Evolutionary conservation across 1,284 basidiomycete species (phyloP), one percentile per base, ranked within the genome.

Genomic region (Trametes pubescens): DNA sequence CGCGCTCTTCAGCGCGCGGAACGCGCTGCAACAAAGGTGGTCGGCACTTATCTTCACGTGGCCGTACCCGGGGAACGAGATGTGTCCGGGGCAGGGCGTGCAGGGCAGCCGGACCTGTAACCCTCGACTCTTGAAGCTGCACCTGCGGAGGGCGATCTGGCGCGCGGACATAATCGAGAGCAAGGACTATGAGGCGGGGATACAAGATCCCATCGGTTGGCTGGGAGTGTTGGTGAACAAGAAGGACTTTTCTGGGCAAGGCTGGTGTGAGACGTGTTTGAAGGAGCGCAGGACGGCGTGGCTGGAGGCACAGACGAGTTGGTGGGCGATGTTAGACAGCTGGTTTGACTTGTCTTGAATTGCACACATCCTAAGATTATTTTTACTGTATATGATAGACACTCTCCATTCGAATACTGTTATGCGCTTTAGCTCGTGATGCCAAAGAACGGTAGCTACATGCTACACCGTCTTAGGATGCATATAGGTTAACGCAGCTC

Each of bases 261-360:
- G 72, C 1, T 79, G 72, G 61, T 80, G 80, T 57, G 48, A 57
- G 5, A 57, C 51, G 1, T 80, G 78, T 56, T 69, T 69, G 0
- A 38, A 46, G 8, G 60, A 58, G 29, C 67, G 70, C 65, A 54
- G 57, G 38, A 64, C 68, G 4, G 29, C 55, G 16, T 77, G 74
- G 74, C 44, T 4, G 38, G 61, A 59, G 26, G 55, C 70, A 38
- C 59, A 63, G 56, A 51, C 10, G 32, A 35, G 14, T n/a, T 51
- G 49, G 32, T 51, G 49, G 49, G 22, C 11, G 32, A n/a, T 51
- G 32, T 34, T 51, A 32, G 49, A 51, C 29, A n/a, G 26, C 3
- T 34, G 49, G 49, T 21, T 35, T 43, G 40, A 43, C 40, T n/a
- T 43, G 40, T 7, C 6, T 18, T 43, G 18, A n/a, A 43, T 3